phyloP scores from a whole-genome alignment of 1,284 basidiomycete genomes.

The Sanghuangporus baumii region DNA sequence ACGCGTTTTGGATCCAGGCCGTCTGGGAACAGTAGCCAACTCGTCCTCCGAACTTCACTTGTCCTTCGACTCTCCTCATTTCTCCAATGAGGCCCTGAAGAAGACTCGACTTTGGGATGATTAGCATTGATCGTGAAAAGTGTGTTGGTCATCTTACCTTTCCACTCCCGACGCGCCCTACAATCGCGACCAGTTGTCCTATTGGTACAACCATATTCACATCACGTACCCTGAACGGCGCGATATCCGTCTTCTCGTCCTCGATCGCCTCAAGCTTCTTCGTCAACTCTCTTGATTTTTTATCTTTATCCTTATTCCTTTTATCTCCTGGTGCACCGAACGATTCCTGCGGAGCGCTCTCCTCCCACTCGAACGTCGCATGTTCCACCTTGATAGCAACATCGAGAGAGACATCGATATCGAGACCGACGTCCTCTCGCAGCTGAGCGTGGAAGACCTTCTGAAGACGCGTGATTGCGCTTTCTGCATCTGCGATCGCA shows the following conservation, averaged over 20 bases:
- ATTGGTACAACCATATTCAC: slow-evolving; percentile 50
- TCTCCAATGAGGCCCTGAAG: slow-evolving; percentile 71
- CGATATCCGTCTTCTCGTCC: slow-evolving; percentile 23
- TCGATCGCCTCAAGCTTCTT: slow-evolving; percentile 18
- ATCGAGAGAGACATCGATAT: slow-evolving; percentile 40
- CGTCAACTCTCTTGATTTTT: slow-evolving; percentile 20
- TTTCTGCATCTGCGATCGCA: slow-evolving; percentile 58
- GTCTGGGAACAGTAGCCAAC: slow-evolving; percentile 81
- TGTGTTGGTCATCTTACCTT: slow-evolving; percentile 23
- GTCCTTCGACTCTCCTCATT: slow-evolving; percentile 54
- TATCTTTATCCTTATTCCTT: slow-evolving; percentile 16
- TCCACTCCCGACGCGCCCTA: slow-evolving; percentile 60
- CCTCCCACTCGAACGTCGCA: slow-evolving; percentile 65
- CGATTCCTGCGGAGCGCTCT: slow-evolving; percentile 25
- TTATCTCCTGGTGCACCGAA: slow-evolving; percentile 17
- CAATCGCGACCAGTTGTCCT: slow-evolving; percentile 58
- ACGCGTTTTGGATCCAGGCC: slow-evolving; percentile 87
- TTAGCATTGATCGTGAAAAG: background rate
- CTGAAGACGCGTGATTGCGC: slow-evolving; percentile 50
- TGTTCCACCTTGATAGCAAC: slow-evolving; percentile 46
- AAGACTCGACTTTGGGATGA: slow-evolving; percentile 49
- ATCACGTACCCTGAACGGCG: slow-evolving; percentile 46
- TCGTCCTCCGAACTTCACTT: slow-evolving; percentile 58
- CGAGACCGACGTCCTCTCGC: slow-evolving; percentile 36
- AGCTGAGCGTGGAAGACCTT: slow-evolving; percentile 58